Percentiles rank a stretch among this genome's conserved stretches.
phyloP scores from a whole-genome alignment of 345 rosid genomes.

The Euphorbia peplus region DNA sequence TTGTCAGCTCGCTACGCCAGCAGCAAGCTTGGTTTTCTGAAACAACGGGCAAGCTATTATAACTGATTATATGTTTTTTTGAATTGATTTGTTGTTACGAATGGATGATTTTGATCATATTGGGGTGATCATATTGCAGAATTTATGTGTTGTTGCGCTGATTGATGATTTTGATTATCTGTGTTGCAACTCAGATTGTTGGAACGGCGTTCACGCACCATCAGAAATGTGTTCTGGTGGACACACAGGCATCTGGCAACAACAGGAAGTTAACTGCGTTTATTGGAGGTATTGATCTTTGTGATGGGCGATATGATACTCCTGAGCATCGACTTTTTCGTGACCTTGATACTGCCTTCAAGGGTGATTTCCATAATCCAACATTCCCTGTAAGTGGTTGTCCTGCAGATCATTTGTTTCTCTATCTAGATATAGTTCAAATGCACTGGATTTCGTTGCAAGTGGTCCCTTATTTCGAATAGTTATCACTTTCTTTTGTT shows the following conservation, averaged over 20 bases:
- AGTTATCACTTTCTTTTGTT: neutral
- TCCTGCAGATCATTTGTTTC: neutral
- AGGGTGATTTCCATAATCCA: slow-evolving; percentile 87
- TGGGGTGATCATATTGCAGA: neutral
- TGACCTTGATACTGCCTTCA: slow-evolving; percentile 48
- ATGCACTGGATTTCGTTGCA: neutral
- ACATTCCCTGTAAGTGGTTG: slow-evolving; percentile 73
- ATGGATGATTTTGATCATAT: neutral
- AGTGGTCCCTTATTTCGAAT: neutral
- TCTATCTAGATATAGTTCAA: neutral
- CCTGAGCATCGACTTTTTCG: slow-evolving; percentile 75
- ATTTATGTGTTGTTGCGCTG: neutral
- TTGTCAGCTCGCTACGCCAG: slow-evolving; percentile 86
- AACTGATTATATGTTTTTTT: neutral
- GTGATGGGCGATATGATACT: slow-evolving; percentile 98
- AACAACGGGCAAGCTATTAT: slow-evolving; percentile 51
- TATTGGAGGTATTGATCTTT: slow-evolving; percentile 89
- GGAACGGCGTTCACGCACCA: slow-evolving; percentile 92
- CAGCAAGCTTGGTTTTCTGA: slow-evolving; percentile 71
- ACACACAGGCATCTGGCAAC: slow-evolving; percentile 76
- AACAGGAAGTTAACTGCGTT: slow-evolving; percentile 78
- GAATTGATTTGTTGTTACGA: neutral
- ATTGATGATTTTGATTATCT: slow-evolving; percentile 15
- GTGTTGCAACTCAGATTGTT: slow-evolving; percentile 54
- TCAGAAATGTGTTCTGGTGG: slow-evolving; percentile 88